These are phyloP conservation scores for Backusella circina DNA, from an alignment of 192 early-diverging fungal species.

Conservation along the genomic window DNA sequence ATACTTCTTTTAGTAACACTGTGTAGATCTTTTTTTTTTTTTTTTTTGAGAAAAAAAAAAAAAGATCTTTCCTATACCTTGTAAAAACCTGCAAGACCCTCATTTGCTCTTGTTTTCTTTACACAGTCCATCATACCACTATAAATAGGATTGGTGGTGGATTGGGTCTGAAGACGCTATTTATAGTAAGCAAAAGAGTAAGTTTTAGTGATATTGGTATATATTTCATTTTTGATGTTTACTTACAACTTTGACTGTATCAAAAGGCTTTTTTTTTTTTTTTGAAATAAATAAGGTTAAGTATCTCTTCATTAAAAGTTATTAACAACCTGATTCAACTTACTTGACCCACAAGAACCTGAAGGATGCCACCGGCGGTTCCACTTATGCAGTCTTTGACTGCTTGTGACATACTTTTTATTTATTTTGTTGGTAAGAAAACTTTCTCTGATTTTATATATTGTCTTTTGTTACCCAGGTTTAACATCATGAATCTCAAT, in stretches of 20 bases:
- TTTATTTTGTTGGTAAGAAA: not conserved
- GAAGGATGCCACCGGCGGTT: constrained; percentile 70
- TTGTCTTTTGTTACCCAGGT: not conserved
- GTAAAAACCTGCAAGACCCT: constrained; percentile 85
- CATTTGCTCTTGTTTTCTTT: constrained; percentile 73
- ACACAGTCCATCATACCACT: constrained; percentile 85
- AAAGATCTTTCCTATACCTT: constrained; percentile 47
- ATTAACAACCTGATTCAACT: not conserved
- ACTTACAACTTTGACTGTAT: constrained; percentile 78
- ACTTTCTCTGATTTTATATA: not conserved
- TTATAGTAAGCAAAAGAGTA: not conserved
- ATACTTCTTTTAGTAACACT: not conserved
- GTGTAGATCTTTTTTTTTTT: not conserved
- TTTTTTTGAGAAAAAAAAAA: constrained; percentile 19
- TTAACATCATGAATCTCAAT: not conserved
- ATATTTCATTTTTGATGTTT: not conserved
- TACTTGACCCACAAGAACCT: constrained; percentile 73
- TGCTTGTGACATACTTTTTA: constrained; percentile 33
- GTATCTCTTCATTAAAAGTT: not conserved
- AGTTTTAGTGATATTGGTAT: not conserved
- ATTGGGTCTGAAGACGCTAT: constrained; percentile 89
- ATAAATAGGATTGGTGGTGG: constrained; percentile 64
- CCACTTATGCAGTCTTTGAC: constrained; percentile 76
- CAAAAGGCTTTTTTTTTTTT: constrained; percentile 54
- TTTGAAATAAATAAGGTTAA: not conserved